Percentiles rank a stretch among this genome's conserved stretches.
Conservation (phyloP, 345 rosid species). For the Adansonia digitata region DNA sequence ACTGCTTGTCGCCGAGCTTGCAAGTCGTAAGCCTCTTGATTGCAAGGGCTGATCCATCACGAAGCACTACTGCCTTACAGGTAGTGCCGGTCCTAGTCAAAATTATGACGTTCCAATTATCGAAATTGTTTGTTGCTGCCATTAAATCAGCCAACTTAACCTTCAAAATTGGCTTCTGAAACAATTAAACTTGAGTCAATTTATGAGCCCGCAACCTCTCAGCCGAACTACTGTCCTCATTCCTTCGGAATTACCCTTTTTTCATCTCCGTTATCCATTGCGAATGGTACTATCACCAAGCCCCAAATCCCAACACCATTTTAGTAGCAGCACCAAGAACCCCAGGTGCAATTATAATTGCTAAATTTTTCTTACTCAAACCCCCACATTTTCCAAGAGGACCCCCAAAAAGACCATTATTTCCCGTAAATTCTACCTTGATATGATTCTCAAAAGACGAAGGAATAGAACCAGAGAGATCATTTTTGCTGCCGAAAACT, state of each 20-base stretch:
- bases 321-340: slow-evolving; percentile 79
- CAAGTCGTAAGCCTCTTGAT: too few relatives aligned
- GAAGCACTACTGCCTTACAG: too few relatives aligned
- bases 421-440: slow-evolving; percentile 50
- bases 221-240: slow-evolving; percentile 45
- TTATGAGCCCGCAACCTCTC: slow-evolving; percentile 53
- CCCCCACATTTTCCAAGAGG: slow-evolving; percentile 65
- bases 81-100: slow-evolving; percentile 64
- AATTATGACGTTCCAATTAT: slow-evolving; percentile 40
- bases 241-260: slow-evolving; percentile 29
- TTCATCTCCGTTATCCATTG: slow-evolving; percentile 33
- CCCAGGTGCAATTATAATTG: slow-evolving; percentile 72
- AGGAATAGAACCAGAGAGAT: slow-evolving; percentile 59
- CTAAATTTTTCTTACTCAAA: slow-evolving; percentile 68
- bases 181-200: slow-evolving; percentile 70
- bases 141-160: slow-evolving; percentile 70
- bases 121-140: slow-evolving; percentile 74
- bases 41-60: too few relatives aligned
- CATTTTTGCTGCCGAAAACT: slow-evolving; percentile 68
- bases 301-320: slow-evolving; percentile 62
- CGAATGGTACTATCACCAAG: slow-evolving; percentile 86
- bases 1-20: too few relatives aligned
- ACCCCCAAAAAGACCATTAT: slow-evolving; percentile 60
- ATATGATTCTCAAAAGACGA: slow-evolving; percentile 27
- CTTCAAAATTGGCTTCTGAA: slow-evolving; percentile 85